Evolutionary conservation across 352 stramenopile genomes (phyloP), one percentile per base, ranked within the genome.

Genomic region (Blastocystis sp.): DNA sequence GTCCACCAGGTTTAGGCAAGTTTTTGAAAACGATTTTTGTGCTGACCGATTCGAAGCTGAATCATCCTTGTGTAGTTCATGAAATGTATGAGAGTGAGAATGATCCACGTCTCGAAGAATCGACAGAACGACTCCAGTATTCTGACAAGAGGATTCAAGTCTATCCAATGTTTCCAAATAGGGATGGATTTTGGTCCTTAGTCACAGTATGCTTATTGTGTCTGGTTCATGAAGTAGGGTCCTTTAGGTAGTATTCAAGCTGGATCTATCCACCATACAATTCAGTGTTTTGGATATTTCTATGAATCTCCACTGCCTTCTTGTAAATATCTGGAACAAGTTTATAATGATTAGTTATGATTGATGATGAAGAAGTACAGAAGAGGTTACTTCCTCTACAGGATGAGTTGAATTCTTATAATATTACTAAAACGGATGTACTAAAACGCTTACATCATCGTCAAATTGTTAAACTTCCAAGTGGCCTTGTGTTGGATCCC

Each of bases 1-100:
- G 91, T 62, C 91, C 91, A 40, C 77, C 89, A 27, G 92, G 92
- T 57, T 66, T 94, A 0, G 93, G 92, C 76, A 92, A 94, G 64
- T 94, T 92, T 76, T 91, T 95, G 78, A 90, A 87, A 19, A 91
- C 91, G 64, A 90, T 81, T 9, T 90, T 94, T 17, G 79, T 82
- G 17, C 75, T 94, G 19, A 92, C 84, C 30, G 91, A 89, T 75
- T 87, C 91, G 3, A 90, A 92, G 75, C 57, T 93, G 48, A 91
- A 92, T 53, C 69, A 56, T 64, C 44, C 66, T 37, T 59, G 44
- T 42, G 37, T 69, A 22, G 62, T 89, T 75, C 66, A 90, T 44
- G 60, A 90, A 40, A 35, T 76, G 6, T 69, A 70, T 7, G 15
- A 78, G 76, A 35, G 51, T 92, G 44, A 91, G 89, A 59, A 87